These are phyloP conservation scores for Backusella psychrophila DNA, from an alignment of 192 early-diverging fungal genomes.

Conservation along the genomic window DNA sequence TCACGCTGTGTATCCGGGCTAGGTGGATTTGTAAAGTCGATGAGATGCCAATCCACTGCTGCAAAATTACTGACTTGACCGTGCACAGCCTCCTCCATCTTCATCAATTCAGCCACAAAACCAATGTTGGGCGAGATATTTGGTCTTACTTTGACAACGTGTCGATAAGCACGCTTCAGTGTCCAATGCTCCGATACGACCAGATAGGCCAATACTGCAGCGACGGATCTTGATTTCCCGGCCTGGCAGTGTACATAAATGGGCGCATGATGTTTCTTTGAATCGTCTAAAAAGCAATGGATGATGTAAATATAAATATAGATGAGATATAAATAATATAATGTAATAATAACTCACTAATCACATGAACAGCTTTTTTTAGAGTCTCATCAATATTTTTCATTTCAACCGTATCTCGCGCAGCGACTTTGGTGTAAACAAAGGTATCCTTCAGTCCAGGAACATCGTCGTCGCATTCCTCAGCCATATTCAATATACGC, in stretches of 20 bases:
- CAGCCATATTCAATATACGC: conserved; percentile 76
- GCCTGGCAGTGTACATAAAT: conserved; percentile 81
- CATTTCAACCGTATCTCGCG: conserved; percentile 65
- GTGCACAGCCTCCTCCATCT: conserved; percentile 61
- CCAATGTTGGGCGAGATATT: conserved; percentile 79
- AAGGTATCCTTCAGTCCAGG: conserved; percentile 26
- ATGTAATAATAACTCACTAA: conserved; percentile 45
- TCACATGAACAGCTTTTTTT: conserved; percentile 62
- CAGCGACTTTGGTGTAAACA: conserved; percentile 45
- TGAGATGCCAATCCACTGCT: conserved; percentile 28
- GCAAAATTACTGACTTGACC: conserved; percentile 41
- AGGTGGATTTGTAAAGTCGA: background rate
- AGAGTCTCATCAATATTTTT: conserved; percentile 62
- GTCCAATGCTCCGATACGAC: conserved; percentile 60
- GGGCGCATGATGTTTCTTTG: conserved; percentile 38
- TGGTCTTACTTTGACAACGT: conserved; percentile 58
- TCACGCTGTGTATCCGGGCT: conserved; percentile 21
- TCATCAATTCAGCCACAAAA: conserved; percentile 67
- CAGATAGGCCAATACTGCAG: conserved; percentile 67
- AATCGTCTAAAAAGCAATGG: conserved; percentile 21
- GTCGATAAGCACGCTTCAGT: conserved; percentile 62
- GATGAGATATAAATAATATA: background rate
- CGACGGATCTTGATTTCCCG: conserved; percentile 68
- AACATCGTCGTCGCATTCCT: conserved; percentile 56
- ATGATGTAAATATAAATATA: background rate